Evolutionary conservation across 2,329 filamentous ascomycete species (phyloP), one percentile per base, ranked within the genome.

Genomic region (Stemphylium lycopersici): DNA sequence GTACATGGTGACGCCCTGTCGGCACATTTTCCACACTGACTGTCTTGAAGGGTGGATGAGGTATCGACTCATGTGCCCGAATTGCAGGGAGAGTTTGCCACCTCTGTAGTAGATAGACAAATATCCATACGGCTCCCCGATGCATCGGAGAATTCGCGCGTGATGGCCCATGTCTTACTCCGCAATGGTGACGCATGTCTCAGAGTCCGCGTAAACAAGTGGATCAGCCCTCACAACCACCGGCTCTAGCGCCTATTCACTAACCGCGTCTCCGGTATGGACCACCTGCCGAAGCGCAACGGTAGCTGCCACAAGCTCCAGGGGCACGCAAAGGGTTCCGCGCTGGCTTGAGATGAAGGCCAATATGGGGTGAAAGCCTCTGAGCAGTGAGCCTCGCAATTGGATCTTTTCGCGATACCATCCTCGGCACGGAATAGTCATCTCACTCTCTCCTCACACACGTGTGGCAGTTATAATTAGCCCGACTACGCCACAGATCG

Each of bases 11-110:
- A 99, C 95, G 52, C 95, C 95, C 42, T 99, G 95, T 75, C 82
- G 93, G 50, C 95, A 99, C 78, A 92, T 98, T 43, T 99, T 99
- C 73, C 95, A 99, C 72, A 95, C 88, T 52, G 81, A 83, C 29
- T 99, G 95, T 75, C 78, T 99, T 63, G 93, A 98, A 77, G 92
- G 91, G 34, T 98, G 95, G 95, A 95, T 99, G 90, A 84, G 90
- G 71, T 92, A 96, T 73, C 80, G 93, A 53, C 77, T 99, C 68
- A 91, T 96, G 78, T 99, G 95, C 77, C 95, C 95, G 1, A 97
- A 96, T 62, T 98, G 95, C 77, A 84, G 95, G 64, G 93, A 97
- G 78, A 88, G 90, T 55, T 76, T 98, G 68, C 93, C 93, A 46
- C 91, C 93, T 38, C 76, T 96, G 71, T 97, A 82, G 79, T 45